Evolutionary conservation across 257 asterid genomes (phyloP), one percentile per base, ranked within the genome.

Genomic region (Ilex aquifolium): DNA sequence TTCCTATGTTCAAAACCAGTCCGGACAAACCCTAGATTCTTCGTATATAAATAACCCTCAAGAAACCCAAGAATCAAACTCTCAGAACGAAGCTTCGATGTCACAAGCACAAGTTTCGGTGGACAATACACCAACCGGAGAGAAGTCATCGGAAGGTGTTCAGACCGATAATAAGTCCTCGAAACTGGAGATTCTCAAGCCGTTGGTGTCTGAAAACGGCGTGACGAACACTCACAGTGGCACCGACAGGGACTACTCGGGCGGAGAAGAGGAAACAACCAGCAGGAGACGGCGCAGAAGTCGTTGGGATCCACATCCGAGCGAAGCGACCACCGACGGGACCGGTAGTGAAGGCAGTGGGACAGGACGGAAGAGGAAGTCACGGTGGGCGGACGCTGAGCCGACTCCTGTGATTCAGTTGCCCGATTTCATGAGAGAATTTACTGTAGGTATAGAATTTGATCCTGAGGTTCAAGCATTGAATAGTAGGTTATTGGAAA

Each of bases 341-440:
- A 56, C 40, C 13, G 73, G 44, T 4, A 36, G 76, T 29, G 83
- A 61, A 2, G 78, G 68, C 10, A 66, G 80, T 10, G 88, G 83
- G 39, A 59, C 69, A 5, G 87, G 88, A 49, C 72, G 97, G 76
- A 91, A 91, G 84, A 81, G 95, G 68, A 91, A 81, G 76, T 91
- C 98, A 13, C 75, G 98, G 75, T 91, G 98, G 98, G 83, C 98
- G 4, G 97, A 88, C 52, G 98, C 88, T 65, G 92, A 84, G 72
- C 95, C 95, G 8, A 87, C 85, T 64, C 91, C 91, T 10, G 66
- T 79, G 67, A 71, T 90, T 75, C 96, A 80, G 79, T 68, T 90
- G 62, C 97, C 97, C 2, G 96, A 87, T 77, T 90, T 90, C 61
- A 82, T 86, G 91, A 84, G 81, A 74, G 95, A 86, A 66, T 83